Base-by-base conservation (phyloP, 768 basidiomycete species). In the Imleria badia region DNA sequence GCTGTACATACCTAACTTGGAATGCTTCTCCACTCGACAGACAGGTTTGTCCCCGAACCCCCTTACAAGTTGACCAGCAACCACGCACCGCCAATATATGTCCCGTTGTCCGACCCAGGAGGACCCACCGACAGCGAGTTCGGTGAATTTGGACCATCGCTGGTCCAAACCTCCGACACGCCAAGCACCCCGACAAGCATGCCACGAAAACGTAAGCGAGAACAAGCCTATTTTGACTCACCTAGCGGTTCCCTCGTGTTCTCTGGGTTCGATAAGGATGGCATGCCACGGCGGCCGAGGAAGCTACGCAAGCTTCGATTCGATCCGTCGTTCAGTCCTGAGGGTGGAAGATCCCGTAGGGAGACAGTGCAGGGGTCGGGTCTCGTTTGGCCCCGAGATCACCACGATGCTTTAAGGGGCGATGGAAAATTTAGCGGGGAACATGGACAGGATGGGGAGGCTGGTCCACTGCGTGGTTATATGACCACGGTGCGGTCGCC, bases 231-330 rank as follows among this genome's bases (percentile, higher is more conserved):
- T 33, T 68, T 59, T 22, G 62, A 72, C 43, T 69, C 64, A 6
- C 62, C 66, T 2, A 70, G 54, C 15, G 56, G 60, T 2, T 72
- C 60, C 26, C 42, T 70, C 45, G 48, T 70, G 26, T 66, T 60
- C 51, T 62, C 68, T 23, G 68, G 55, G 29, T 68, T 68, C 54
- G 68, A 67, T 43, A 68, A 68, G 35, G 60, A 66, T 15, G 69
- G 70, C 5, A 34, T 71, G 22, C 70, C 71, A 33, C 61, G 60
- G 19, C 66, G 69, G 14, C 69, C 69, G 14, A 66, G 43, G 52
- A 70, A 70, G 44, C 61, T 41, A 34, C 65, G 60, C 20, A 70
- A 54, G 45, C 63, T 72, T 38, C 62, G 65, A 13, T 69, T 63
- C 31, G 52, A 61, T 31, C 66, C 58, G 4, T 66, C 64, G 5